Evolutionary conservation across 2,329 filamentous ascomycete species (phyloP), one percentile per base, ranked within the genome.

Genomic region (Metarhizium humberi): DNA sequence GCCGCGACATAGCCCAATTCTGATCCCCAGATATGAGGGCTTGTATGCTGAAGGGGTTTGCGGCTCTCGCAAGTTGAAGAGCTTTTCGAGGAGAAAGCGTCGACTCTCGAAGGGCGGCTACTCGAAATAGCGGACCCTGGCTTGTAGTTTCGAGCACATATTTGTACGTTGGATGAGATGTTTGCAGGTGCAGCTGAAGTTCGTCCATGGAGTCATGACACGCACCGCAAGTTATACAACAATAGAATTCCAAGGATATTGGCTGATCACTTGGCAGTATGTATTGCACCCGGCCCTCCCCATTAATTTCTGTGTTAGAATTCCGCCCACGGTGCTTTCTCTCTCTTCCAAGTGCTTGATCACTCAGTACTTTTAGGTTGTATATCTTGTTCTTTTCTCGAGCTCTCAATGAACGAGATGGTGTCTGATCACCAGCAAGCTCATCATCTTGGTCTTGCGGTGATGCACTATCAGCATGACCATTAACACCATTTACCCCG

Each of bases 351-450:
- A 80, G 74, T 6, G 79, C 79, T 60, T 79, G 78, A 60, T 81
- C 79, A 64, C 77, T 84, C 16, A 85, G 68, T 13, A 77, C 71
- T 63, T 82, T 84, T 42, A 85, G 66, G 59, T 85, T 85, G 63
- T 85, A 85, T 25, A 75, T 73, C 57, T 78, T 77, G 55, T 74
- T 75, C 46, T 70, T 71, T 18, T 67, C 73, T 53, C 80, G 74
- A 16, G 70, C 68, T 47, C 80, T 74, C 18, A 81, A 66, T 1
- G 77, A 76, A 56, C 79, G 74, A 53, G 73, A 79, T 0, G 79
- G 78, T 2, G 79, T 82, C 14, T 72, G 68, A 18, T 78, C 76
- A 30, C 75, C 75, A 25, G 76, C 73, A 6, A 63, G 58, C 8
- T 74, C 73, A 40, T 78, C 77, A 32, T 77, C 75, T 6, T 71